Evolutionary conservation across 495 filamentous ascomycete genomes (phyloP).

Genomic region (Xylaria venustula): DNA sequence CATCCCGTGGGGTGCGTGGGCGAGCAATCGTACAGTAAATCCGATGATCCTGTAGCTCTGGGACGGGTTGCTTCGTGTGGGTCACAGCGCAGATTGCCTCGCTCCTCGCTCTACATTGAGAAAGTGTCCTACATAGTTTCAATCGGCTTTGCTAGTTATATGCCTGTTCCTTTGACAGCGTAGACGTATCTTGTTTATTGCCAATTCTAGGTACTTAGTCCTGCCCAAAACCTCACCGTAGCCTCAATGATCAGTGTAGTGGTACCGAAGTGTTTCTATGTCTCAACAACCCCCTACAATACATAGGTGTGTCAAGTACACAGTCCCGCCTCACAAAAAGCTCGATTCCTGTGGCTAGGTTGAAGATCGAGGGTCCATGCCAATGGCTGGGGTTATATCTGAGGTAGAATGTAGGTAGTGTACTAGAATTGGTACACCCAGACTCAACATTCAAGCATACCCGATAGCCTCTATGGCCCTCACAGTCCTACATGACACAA

Average conservation of each 20-base stretch:
- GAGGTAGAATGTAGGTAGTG: too few species aligned
- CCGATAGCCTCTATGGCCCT: not conserved
- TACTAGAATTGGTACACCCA: too few species aligned
- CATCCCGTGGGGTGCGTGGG: constrained; percentile 12
- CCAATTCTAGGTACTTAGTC: not conserved
- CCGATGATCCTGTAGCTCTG: not conserved
- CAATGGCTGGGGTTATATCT: not conserved
- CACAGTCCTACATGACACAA: constrained; percentile 1
- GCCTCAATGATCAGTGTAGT: too few species aligned
- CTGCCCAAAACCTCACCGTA: not conserved
- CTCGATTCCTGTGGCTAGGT: not conserved
- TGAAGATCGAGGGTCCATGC: not conserved
- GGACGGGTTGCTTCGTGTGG: not conserved
- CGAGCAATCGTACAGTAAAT: not conserved
- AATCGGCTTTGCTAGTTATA: not conserved
- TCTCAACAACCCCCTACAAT: not conserved
- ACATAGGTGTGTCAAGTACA: not conserved
- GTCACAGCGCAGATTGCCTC: not conserved
- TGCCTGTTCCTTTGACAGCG: not conserved
- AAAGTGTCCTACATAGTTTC: not conserved
- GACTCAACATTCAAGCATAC: not conserved
- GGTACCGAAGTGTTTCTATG: not conserved
- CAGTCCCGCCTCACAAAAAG: not conserved
- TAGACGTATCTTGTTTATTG: not conserved
- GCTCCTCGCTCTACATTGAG: not conserved